Percentiles rank a stretch among this genome's conserved stretches.
Conservation (phyloP, 345 rosid species). For the Adansonia digitata region DNA sequence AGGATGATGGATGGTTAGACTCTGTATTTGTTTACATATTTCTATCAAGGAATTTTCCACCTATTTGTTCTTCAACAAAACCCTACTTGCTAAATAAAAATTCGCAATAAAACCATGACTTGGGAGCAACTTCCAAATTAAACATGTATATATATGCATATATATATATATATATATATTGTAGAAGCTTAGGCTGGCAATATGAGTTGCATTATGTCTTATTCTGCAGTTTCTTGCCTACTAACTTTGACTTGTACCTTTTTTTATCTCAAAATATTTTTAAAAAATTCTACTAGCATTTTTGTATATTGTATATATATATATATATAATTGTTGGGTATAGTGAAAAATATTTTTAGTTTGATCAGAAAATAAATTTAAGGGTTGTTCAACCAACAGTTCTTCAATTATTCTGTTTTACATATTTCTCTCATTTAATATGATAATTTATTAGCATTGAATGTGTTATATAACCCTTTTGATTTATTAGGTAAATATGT, state of each 20-base stretch:
- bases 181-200: not conserved
- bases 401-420: not conserved
- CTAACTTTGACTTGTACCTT: not conserved
- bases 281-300: too few species aligned
- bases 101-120: too few species aligned
- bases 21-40: too few species aligned
- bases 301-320: too few species aligned
- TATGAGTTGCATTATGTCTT: not conserved
- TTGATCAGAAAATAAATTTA: not conserved
- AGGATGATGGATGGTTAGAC: too few species aligned
- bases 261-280: not conserved
- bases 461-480: not conserved
- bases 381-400: not conserved
- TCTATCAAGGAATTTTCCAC: too few species aligned
- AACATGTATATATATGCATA: too few species aligned
- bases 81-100: too few species aligned
- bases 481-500: not conserved
- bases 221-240: not conserved
- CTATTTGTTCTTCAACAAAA: too few species aligned
- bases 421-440: not conserved
- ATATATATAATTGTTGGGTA: not conserved
- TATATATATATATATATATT: too few species aligned
- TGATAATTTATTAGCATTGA: not conserved
- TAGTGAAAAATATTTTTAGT: not conserved
- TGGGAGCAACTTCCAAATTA: conserved; percentile 18